phyloP scores from a whole-genome alignment of 2,329 filamentous ascomycete species.

The Pseudogymnoascus sp. region DNA sequence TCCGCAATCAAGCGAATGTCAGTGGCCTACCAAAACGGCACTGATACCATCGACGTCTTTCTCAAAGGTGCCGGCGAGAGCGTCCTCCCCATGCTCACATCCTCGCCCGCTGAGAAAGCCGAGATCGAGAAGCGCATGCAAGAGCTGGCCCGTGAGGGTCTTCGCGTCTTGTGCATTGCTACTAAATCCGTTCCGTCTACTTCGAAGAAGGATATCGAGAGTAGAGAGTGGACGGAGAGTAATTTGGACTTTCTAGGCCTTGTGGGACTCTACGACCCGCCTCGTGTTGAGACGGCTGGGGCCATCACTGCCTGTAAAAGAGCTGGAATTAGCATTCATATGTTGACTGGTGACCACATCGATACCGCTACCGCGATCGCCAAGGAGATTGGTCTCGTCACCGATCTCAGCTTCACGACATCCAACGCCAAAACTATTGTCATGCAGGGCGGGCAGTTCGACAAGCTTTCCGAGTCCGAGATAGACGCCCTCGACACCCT shows the following conservation, averaged over 20 bases:
- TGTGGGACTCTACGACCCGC: conserved; percentile 66
- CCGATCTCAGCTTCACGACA: conserved; percentile 25
- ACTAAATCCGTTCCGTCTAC: conserved; percentile 35
- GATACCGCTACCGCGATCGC: conserved; percentile 61
- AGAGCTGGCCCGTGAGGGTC: conserved; percentile 52
- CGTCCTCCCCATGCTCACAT: conserved; percentile 51
- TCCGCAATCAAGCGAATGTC: conserved; percentile 70
- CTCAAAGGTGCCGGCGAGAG: conserved; percentile 53
- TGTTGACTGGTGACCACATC: conserved; percentile 64
- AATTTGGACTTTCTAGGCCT: conserved; percentile 60
- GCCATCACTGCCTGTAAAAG: conserved; percentile 52
- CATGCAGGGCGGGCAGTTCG: conserved; percentile 58
- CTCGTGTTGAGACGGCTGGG: conserved; percentile 56
- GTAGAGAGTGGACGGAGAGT: conserved; percentile 48
- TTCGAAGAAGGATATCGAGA: conserved; percentile 26
- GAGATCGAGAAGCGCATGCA: conserved; percentile 45
- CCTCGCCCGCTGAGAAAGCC: conserved; percentile 38
- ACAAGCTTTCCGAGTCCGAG: conserved; percentile 52
- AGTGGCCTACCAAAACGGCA: conserved; percentile 50
- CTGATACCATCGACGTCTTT: conserved; percentile 38
- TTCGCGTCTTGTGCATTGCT: conserved; percentile 63
- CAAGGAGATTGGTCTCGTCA: conserved; percentile 55
- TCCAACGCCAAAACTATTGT: conserved; percentile 29
- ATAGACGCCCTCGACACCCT: conserved; percentile 54
- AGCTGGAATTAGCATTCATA: conserved; percentile 59